Conservation (phyloP, 2,329 filamentous ascomycete species). For the Aspergillus sclerotialis region DNA sequence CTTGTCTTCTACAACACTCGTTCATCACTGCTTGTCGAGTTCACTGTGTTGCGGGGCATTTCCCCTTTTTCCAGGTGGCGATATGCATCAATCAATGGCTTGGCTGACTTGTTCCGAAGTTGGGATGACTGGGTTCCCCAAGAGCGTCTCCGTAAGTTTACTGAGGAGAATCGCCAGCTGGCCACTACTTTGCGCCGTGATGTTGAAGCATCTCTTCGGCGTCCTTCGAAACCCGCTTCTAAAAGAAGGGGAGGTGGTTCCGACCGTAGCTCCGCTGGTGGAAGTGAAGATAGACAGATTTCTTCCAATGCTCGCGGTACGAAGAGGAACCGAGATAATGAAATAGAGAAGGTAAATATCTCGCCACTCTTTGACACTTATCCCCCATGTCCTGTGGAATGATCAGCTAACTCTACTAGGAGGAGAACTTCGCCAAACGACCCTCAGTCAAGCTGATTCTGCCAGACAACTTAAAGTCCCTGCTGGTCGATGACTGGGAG, state of each 20-base stretch:
- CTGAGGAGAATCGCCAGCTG: conserved; percentile 88
- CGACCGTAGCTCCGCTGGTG: conserved; percentile 36
- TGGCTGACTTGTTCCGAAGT: too few species aligned
- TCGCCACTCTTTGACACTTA: conserved; percentile 2
- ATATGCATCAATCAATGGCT: not conserved
- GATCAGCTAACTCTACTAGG: conserved; percentile 47
- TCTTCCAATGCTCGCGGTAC: conserved; percentile 37
- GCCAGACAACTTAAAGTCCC: conserved; percentile 81
- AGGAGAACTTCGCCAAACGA: conserved; percentile 76
- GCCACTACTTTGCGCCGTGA: conserved; percentile 48
- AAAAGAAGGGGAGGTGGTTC: conserved; percentile 35
- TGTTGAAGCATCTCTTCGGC: conserved; percentile 29
- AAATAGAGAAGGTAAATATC: conserved; percentile 41
- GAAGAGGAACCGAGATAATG: conserved; percentile 40
- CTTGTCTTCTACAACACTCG: too few species aligned
- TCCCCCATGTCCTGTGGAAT: not conserved
- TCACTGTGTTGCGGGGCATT: not conserved
- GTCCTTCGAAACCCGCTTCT: conserved; percentile 24
- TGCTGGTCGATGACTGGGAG: conserved; percentile 97
- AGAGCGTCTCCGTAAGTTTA: conserved; percentile 89
- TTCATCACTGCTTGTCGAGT: too few species aligned
- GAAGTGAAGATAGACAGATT: conserved; percentile 39
- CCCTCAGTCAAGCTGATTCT: conserved; percentile 81
- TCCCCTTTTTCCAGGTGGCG: not conserved
- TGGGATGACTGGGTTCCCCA: conserved; percentile 99